phyloP scores from a whole-genome alignment of 768 basidiomycete genomes.

The Lanmaoa rubissima region DNA sequence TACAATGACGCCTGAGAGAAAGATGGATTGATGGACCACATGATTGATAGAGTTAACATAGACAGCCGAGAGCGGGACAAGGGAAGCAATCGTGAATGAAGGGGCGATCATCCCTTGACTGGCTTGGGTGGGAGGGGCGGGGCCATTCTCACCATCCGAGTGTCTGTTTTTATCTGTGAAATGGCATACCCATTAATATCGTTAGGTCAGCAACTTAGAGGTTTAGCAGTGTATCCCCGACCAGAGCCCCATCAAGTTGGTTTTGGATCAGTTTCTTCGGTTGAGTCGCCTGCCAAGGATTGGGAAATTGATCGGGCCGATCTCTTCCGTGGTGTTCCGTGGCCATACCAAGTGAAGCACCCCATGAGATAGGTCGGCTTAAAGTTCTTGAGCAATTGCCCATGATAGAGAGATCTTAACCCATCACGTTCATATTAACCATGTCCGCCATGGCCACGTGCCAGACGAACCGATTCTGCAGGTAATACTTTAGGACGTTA shows the following conservation, averaged over 20 bases:
- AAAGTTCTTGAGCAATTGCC: background rate
- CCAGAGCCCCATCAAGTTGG: background rate
- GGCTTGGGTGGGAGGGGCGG: background rate
- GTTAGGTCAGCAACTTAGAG: background rate
- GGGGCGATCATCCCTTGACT: background rate
- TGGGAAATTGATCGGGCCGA: background rate
- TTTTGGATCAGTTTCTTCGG: background rate
- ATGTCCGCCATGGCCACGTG: background rate
- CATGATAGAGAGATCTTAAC: background rate
- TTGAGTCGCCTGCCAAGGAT: background rate
- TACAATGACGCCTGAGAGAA: background rate
- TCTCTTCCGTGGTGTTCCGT: background rate
- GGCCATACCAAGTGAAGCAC: background rate
- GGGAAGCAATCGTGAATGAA: background rate
- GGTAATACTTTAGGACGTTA: background rate
- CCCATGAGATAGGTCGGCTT: background rate
- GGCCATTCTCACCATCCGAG: background rate
- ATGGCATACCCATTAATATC: background rate
- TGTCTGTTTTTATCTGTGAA: slow-evolving; percentile 5
- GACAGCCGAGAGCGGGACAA: background rate
- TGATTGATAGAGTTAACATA: background rate
- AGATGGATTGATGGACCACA: background rate
- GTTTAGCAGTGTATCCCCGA: background rate
- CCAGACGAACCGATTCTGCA: background rate
- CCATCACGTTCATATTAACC: background rate